A percentile compares a stretch with the other conserved stretches of the same genome.
Conservation (phyloP, 1,139 yeast genomes). For the Arxiozyma slooffiae region DNA sequence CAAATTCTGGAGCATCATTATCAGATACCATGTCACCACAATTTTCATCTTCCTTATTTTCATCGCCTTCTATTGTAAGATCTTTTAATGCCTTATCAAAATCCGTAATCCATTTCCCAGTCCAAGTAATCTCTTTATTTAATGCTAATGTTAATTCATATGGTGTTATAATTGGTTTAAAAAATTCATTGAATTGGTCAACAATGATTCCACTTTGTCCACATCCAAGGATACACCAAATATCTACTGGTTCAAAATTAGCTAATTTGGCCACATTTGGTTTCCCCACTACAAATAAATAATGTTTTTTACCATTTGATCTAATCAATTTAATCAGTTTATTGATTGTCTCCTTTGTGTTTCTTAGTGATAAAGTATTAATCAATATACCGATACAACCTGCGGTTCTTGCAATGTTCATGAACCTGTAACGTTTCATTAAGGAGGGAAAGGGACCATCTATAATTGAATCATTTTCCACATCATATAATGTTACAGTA, state of each 20-base stretch:
- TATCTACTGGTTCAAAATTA: conserved; percentile 81
- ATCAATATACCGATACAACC: conserved; percentile 86
- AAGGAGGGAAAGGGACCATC: conserved; percentile 66
- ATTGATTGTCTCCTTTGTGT: conserved; percentile 56
- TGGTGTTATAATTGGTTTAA: conserved; percentile 87
- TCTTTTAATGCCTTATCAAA: conserved; percentile 39
- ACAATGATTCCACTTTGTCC: conserved; percentile 86
- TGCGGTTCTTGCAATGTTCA: conserved; percentile 84
- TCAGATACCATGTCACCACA: conserved; percentile 2
- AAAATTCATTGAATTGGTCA: conserved; percentile 68
- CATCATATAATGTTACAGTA: conserved; percentile 42
- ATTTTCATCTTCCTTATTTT: conserved; percentile 13
- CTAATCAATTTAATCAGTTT: conserved; percentile 51
- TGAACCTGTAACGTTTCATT: conserved; percentile 72
- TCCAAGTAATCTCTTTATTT: conserved; percentile 68
- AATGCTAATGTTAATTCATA: conserved; percentile 80
- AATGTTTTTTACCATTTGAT: conserved; percentile 79
- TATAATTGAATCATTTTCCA: conserved; percentile 28
- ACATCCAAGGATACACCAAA: conserved; percentile 93
- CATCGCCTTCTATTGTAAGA: conserved; percentile 29
- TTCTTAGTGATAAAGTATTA: conserved; percentile 72
- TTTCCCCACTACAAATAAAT: conserved; percentile 91
- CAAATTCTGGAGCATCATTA: conserved; percentile 66
- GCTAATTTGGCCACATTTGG: conserved; percentile 98
- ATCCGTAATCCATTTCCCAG: conserved; percentile 87